Evolutionary conservation across 2,329 filamentous ascomycete species (phyloP).

Genomic region (Aspergillus caelatus): DNA sequence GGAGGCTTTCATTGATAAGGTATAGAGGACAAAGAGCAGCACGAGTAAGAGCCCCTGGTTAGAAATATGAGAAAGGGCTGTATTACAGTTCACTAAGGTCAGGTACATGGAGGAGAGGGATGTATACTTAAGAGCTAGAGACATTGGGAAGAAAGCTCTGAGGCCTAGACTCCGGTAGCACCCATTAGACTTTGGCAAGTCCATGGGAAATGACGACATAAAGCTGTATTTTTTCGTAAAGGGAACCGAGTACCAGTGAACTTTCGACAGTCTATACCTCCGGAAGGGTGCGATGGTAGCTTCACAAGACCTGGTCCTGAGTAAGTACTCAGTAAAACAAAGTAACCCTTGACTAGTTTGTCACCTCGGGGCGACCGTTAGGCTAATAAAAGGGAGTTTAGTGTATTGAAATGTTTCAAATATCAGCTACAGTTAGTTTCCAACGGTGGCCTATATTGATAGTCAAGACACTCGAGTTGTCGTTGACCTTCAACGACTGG

Average conservation of each 20-base stretch:
- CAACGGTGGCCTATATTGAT: not conserved
- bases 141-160: not conserved
- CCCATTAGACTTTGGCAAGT: conserved; percentile 2
- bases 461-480: not conserved
- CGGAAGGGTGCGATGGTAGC: not conserved
- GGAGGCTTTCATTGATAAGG: not conserved
- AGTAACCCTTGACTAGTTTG: not conserved
- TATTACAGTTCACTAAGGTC: not conserved
- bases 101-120: not conserved
- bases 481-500: not conserved
- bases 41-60: not conserved
- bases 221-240: conserved; percentile 5
- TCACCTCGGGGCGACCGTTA: not conserved
- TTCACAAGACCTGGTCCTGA: not conserved
- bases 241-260: not conserved
- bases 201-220: conserved; percentile 17
- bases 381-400: too few relatives aligned
- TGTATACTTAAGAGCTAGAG: not conserved
- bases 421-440: not conserved
- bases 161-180: conserved; percentile 10
- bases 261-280: not conserved
- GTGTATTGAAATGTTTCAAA: not conserved
- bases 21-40: not conserved
- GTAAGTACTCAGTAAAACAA: not conserved
- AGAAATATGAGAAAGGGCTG: not conserved